Evolutionary conservation across 106 monocot species (phyloP).

Genomic region (Alisma plantagoaquatica): DNA sequence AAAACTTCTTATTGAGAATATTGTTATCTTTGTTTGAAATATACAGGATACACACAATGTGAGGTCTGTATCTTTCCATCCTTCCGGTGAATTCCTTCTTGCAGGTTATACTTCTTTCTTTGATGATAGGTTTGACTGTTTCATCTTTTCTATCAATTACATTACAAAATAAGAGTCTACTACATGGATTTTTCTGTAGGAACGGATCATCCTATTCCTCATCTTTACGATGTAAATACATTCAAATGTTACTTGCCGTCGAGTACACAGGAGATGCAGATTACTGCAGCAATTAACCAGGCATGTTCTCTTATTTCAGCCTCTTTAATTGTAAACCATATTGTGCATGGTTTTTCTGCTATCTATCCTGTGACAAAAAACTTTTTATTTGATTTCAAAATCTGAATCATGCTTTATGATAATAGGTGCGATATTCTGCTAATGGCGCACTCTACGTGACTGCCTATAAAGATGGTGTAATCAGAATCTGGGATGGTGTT

Average conservation of each 20-base stretch:
- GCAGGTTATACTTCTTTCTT: constrained; percentile 35
- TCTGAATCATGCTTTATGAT: neutral
- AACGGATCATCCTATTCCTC: constrained; percentile 84
- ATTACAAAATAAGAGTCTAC: neutral
- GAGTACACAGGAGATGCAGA: constrained; percentile 40
- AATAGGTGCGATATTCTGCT: constrained; percentile 67
- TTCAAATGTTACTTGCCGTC: constrained; percentile 88
- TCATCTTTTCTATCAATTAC: too few relatives aligned
- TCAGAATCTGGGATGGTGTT: constrained; percentile 79
- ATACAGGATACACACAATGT: constrained; percentile 95
- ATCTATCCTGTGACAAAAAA: too few relatives aligned
- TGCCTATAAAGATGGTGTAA: constrained; percentile 86
- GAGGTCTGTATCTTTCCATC: constrained; percentile 95
- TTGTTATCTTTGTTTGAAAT: neutral
- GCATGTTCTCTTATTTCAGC: constrained; percentile 20
- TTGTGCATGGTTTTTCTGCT: too few relatives aligned
- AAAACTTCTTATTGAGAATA: too few relatives aligned
- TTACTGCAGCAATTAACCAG: constrained; percentile 86
- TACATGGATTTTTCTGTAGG: constrained; percentile 44
- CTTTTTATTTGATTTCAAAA: too few relatives aligned
- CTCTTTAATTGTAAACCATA: too few relatives aligned
- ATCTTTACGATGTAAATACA: constrained; percentile 91
- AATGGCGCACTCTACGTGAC: constrained; percentile 70
- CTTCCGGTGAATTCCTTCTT: constrained; percentile 84
- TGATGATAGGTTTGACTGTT: neutral